phyloP scores from a whole-genome alignment of 257 asterid species.

The Henckelia pumila region DNA sequence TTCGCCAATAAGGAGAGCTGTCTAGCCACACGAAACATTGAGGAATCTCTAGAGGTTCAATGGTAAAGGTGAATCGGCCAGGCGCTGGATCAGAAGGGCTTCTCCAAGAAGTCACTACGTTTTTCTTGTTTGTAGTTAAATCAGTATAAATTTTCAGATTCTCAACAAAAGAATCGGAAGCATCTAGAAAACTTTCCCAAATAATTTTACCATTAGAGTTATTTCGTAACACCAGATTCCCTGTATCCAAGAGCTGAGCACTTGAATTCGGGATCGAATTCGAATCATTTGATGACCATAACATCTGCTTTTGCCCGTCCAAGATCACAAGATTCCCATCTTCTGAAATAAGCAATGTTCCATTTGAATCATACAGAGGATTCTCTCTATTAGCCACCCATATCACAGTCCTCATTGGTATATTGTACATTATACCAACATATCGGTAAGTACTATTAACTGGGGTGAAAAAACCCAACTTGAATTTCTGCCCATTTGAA shows the following conservation, averaged over 20 bases:
- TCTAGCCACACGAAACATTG: slow-evolving; percentile 12
- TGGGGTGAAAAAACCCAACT: slow-evolving; percentile 54
- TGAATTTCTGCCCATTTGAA: slow-evolving; percentile 35
- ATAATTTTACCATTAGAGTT: not conserved
- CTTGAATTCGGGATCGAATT: slow-evolving; percentile 13
- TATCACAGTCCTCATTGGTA: slow-evolving; percentile 26
- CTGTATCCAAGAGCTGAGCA: slow-evolving; percentile 37
- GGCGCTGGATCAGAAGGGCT: slow-evolving; percentile 45
- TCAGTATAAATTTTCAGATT: slow-evolving; percentile 20
- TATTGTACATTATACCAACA: slow-evolving; percentile 47
- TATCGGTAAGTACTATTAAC: slow-evolving; percentile 28
- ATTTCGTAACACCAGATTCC: slow-evolving; percentile 35
- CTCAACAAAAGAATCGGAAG: slow-evolving; percentile 17
- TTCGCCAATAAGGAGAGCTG: slow-evolving; percentile 39
- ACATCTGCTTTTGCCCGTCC: slow-evolving; percentile 28
- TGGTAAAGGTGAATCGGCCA: slow-evolving; percentile 38
- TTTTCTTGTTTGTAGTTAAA: slow-evolving; percentile 15
- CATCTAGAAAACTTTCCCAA: slow-evolving; percentile 29
- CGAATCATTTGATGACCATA: slow-evolving; percentile 40
- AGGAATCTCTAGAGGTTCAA: slow-evolving; percentile 15
- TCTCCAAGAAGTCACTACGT: slow-evolving; percentile 40
- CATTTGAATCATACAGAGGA: slow-evolving; percentile 34
- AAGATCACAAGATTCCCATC: slow-evolving; percentile 44
- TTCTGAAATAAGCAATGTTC: slow-evolving; percentile 20
- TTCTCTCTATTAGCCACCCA: slow-evolving; percentile 62